These are phyloP conservation scores for Goffeauzyma gilvescens DNA, from an alignment of 768 basidiomycete genomes.

Conservation along the genomic window DNA sequence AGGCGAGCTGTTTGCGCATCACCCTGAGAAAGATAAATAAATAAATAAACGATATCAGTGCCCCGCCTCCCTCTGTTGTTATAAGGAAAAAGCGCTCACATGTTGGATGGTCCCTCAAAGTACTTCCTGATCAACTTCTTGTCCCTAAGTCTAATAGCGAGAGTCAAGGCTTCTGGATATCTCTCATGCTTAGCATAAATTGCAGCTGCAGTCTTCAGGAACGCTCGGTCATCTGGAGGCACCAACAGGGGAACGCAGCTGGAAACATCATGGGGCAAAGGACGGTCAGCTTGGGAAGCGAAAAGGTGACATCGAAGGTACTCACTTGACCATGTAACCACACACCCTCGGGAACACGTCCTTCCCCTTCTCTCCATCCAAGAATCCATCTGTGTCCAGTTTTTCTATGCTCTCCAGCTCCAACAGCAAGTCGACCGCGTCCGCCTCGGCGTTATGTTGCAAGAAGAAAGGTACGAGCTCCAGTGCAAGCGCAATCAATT, in stretches of 20 bases:
- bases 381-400: constrained; percentile 43
- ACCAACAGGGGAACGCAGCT: constrained; percentile 74
- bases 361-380: constrained; percentile 42
- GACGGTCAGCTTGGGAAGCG: neutral
- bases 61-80: too few species aligned
- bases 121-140: constrained; percentile 61
- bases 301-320: constrained; percentile 5
- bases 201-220: constrained; percentile 68
- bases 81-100: constrained; percentile 37
- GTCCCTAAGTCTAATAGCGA: constrained; percentile 71
- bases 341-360: constrained; percentile 80
- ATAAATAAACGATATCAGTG: neutral
- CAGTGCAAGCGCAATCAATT: constrained; percentile 55
- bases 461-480: constrained; percentile 79
- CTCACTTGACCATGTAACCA: constrained; percentile 83
- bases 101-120: constrained; percentile 75
- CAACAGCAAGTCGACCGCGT: constrained; percentile 86
- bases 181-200: constrained; percentile 74
- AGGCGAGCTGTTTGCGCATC: constrained; percentile 90
- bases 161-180: constrained; percentile 73
- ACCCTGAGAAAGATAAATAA: constrained; percentile 37
- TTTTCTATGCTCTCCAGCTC: constrained; percentile 76
- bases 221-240: constrained; percentile 76
- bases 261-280: neutral
- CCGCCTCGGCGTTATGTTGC: constrained; percentile 87